These are phyloP conservation scores for Mariannaea sp. DNA, from an alignment of 2,329 filamentous ascomycete species.

Conservation along the genomic window DNA sequence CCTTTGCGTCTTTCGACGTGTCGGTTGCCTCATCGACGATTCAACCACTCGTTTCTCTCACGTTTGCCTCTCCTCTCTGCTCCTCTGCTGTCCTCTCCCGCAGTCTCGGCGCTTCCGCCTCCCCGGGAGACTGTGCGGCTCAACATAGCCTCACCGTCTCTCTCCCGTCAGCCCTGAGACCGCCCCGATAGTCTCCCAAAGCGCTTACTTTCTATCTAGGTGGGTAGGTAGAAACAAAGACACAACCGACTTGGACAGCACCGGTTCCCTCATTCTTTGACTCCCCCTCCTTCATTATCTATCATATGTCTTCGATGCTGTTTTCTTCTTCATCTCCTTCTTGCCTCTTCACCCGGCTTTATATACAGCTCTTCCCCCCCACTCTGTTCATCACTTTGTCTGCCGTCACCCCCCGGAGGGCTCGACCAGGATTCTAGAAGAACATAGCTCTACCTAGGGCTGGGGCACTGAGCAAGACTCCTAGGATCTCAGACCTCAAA, in stretches of 20 bases:
- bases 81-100: neutral
- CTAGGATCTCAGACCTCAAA: neutral
- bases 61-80: too few relatives aligned
- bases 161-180: neutral
- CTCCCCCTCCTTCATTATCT: neutral
- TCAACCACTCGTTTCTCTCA: too few relatives aligned
- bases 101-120: neutral
- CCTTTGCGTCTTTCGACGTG: neutral
- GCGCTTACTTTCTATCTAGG: neutral
- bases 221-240: neutral
- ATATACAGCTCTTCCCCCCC: too few relatives aligned
- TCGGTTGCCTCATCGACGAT: neutral
- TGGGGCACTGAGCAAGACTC: too few relatives aligned
- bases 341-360: neutral
- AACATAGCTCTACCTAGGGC: too few relatives aligned
- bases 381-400: neutral
- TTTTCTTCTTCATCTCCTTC: neutral
- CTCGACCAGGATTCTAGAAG: neutral
- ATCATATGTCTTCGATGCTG: neutral
- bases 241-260: neutral
- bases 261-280: neutral
- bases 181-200: neutral
- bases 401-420: neutral
- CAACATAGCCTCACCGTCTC: constrained; percentile 11
- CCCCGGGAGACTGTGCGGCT: neutral